Evolutionary conservation across 495 filamentous ascomycete genomes (phyloP), one percentile per base, ranked within the genome.

Genomic region (Talaromyces proteolyticus): DNA sequence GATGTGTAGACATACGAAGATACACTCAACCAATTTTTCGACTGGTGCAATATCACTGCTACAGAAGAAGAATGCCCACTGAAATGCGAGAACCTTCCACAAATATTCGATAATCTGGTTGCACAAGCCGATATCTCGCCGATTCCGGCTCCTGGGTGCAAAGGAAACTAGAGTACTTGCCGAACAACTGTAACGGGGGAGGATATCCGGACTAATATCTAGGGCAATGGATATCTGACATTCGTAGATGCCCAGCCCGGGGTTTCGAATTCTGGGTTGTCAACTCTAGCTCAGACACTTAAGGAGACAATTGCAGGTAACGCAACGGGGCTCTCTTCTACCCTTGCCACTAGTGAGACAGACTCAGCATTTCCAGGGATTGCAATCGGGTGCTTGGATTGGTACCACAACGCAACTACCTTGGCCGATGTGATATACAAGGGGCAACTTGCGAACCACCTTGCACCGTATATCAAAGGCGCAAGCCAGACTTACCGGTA

Each of bases 371-470:
- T 55, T 37, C 55, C 58, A 2, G 58, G 58, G 10, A 53, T 62
- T 3, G 64, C 64, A 1, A 65, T 67, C 51, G 55, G 47, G 1
- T 70, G 67, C 52, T 62, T 66, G 22, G 67, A 70, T 56, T 70
- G 61, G 61, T 39, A 50, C 20, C 62, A 62, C 47, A 47, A 47
- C 16, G 53, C 57, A 6, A 47, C 11, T 2, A 38, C 53, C 2
- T 47, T 64, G 4, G 21, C 50, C 14, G 63, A 68, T 25, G 8
- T 68, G 0, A 16, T 47, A 16, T 54, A 49, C 16, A 63, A 64
- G 41, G 44, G 53, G 40, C 1, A 50, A 12, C 25, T 62, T 0
- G 58, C 56, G 2, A 22, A 42, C 0, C 42, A 41, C 41, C 55
- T 65, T 39, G 54, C 22, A 3, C 69, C 69, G 0, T 52, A 64